These are phyloP conservation scores for Mortierella alpina DNA, from an alignment of 192 early-diverging fungal species.

Conservation along the genomic window DNA sequence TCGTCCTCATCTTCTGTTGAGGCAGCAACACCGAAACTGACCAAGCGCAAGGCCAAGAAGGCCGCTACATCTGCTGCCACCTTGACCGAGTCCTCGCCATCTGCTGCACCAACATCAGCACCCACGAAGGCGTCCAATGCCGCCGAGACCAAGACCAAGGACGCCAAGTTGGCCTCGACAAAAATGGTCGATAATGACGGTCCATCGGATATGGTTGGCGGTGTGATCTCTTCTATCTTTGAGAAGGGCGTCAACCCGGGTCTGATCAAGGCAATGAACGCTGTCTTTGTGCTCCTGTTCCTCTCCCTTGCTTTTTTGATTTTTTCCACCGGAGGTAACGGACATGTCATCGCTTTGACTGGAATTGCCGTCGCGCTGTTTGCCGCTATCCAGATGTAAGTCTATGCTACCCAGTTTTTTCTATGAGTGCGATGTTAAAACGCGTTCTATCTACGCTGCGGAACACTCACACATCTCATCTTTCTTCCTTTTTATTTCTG, in stretches of 20 bases:
- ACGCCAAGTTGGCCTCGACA: neutral
- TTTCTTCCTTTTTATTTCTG: neutral
- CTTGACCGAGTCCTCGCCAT: neutral
- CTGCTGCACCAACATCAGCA: slow-evolving; percentile 1
- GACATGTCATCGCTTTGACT: slow-evolving; percentile 38
- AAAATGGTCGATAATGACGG: slow-evolving; percentile 41
- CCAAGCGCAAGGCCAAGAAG: slow-evolving; percentile 33
- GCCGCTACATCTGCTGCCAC: neutral
- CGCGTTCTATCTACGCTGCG: neutral
- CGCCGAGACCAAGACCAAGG: neutral
- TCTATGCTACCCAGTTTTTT: neutral
- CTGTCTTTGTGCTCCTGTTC: slow-evolving; percentile 39
- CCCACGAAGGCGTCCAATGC: neutral
- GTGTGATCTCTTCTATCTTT: slow-evolving; percentile 41
- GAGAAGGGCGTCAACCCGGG: slow-evolving; percentile 52
- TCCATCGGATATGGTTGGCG: slow-evolving; percentile 32
- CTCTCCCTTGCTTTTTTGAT: slow-evolving; percentile 43
- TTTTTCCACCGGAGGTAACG: slow-evolving; percentile 44
- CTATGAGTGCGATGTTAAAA: neutral
- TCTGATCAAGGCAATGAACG: slow-evolving; percentile 42
- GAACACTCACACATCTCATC: neutral
- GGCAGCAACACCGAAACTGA: slow-evolving; percentile 32
- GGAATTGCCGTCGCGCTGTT: slow-evolving; percentile 47
- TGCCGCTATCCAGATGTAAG: slow-evolving; percentile 38
- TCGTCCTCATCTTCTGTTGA: slow-evolving; percentile 18